Conservation (phyloP, 441 rosid species). For the Flueggea neowawraea region DNA sequence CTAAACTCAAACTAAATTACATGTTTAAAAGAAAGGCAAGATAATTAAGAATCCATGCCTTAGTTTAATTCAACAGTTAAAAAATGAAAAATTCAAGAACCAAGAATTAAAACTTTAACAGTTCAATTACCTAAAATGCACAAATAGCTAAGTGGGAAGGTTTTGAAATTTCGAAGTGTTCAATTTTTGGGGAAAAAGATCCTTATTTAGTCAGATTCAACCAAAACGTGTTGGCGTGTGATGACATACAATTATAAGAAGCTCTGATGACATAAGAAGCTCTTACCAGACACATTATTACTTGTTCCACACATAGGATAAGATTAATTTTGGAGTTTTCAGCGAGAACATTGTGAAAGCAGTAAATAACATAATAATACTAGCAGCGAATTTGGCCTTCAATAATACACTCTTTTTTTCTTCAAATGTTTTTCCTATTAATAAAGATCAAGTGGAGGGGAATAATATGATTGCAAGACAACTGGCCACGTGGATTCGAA, state of each 20-base stretch:
- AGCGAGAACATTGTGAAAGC: slow-evolving; percentile 5
- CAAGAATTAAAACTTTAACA: too few species aligned
- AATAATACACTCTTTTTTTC: too few species aligned
- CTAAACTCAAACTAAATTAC: too few species aligned
- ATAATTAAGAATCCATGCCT: too few species aligned
- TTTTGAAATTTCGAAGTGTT: too few species aligned
- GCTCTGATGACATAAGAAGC: not conserved
- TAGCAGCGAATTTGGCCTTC: not conserved
- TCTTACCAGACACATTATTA: not conserved
- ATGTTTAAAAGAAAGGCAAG: too few species aligned
- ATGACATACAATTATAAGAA: not conserved
- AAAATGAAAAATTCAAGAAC: too few species aligned
- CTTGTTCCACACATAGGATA: slow-evolving; percentile 11
- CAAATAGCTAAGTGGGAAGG: too few species aligned
- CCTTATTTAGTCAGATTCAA: not conserved
- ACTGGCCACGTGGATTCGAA: slow-evolving; percentile 32
- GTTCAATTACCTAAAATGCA: too few species aligned
- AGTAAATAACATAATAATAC: slow-evolving; percentile 9
- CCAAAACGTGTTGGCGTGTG: slow-evolving; percentile 22
- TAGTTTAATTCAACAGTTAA: too few species aligned
- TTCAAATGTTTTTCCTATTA: slow-evolving; percentile 3
- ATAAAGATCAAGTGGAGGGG: slow-evolving; percentile 31
- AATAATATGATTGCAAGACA: slow-evolving; percentile 28
- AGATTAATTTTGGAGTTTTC: not conserved
- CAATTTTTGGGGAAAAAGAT: too few species aligned